Evolutionary conservation across 2,329 filamentous ascomycete species (phyloP), one percentile per base, ranked within the genome.

Genomic region (Paecilomyces fulvus): DNA sequence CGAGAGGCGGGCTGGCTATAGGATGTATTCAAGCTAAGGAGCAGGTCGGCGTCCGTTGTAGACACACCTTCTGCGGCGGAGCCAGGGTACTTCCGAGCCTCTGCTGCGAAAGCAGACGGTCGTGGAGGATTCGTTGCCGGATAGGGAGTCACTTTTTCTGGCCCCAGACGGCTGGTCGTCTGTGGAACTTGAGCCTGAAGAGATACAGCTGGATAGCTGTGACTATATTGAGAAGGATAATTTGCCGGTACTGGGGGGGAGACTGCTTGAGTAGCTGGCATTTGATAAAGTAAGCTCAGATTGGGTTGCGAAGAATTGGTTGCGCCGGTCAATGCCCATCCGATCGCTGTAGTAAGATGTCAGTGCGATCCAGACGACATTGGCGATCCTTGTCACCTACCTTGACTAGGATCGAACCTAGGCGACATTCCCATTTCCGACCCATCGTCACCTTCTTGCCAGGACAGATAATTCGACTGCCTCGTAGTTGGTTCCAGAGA

Each of bases 241-340:
- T 69, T 55, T 48, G 72, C 46, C 61, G 62, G 64, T 61, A 61
- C 64, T 66, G 65, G 23, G 43, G 51, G 49, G 2, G 64, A 28
- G 17, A 63, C 63, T 3, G 61, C 52, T 11, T 67, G 68, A 1
- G 64, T 56, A 21, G 75, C 74, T 56, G 79, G 69, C 63, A 82
- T 85, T 58, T 89, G 85, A 67, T 90, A 95, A 67, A 95, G 83
- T 56, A 92, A 81, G 0, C 90, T 92, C 3, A 95, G 76, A 66
- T 89, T 94, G 0, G 90, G 90, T 60, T 85, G 91, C 1, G 89
- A 87, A 3, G 89, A 94, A 65, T 95, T 90, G 55, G 89, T 91
- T 1, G 87, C 92, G 12, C 90, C 90, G 0, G 90, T 90, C n/a
- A 95, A 75, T 7, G 89, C 91, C 87, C 89, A 95, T 1, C 89